These are phyloP conservation scores for Cytospora schulzeri DNA, from an alignment of 2,329 filamentous ascomycete species.

Conservation along the genomic window DNA sequence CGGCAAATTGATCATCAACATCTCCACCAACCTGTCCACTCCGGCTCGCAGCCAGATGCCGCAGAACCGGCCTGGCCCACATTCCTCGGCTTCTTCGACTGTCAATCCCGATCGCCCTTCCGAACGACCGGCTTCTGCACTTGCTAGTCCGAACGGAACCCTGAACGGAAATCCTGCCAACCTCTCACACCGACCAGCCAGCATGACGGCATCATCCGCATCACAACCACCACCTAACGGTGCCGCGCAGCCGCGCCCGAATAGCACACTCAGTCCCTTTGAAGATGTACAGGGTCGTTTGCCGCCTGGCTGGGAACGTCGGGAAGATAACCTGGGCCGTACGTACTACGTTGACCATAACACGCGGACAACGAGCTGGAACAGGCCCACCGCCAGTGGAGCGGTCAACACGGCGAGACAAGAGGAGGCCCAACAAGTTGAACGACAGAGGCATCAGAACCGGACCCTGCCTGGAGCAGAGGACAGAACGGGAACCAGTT, in stretches of 20 bases:
- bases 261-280: slow-evolving; percentile 79
- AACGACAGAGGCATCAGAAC: slow-evolving; percentile 92
- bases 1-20: slow-evolving; percentile 93
- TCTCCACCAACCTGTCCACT: slow-evolving; percentile 83
- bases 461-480: slow-evolving; percentile 78
- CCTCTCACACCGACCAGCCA: slow-evolving; percentile 51
- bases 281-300: slow-evolving; percentile 94
- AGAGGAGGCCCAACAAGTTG: slow-evolving; percentile 89
- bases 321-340: slow-evolving; percentile 90
- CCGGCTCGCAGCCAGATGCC: slow-evolving; percentile 61
- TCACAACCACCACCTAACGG: slow-evolving; percentile 42
- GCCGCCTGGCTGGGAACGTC: slow-evolving; percentile 91
- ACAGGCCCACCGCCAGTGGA: slow-evolving; percentile 78
- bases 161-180: slow-evolving; percentile 44
- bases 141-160: slow-evolving; percentile 52
- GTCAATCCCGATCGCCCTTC: slow-evolving; percentile 47
- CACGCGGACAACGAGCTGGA: slow-evolving; percentile 95
- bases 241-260: slow-evolving; percentile 43
- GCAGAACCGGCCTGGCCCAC: slow-evolving; percentile 48
- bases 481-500: slow-evolving; percentile 90
- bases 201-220: slow-evolving; percentile 43
- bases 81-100: slow-evolving; percentile 48
- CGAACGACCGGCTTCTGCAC: slow-evolving; percentile 55
- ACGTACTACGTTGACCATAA: slow-evolving; percentile 99
- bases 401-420: slow-evolving; percentile 75